phyloP scores from a whole-genome alignment of 306 rosid genomes.

The Gleditsia sinensis region DNA sequence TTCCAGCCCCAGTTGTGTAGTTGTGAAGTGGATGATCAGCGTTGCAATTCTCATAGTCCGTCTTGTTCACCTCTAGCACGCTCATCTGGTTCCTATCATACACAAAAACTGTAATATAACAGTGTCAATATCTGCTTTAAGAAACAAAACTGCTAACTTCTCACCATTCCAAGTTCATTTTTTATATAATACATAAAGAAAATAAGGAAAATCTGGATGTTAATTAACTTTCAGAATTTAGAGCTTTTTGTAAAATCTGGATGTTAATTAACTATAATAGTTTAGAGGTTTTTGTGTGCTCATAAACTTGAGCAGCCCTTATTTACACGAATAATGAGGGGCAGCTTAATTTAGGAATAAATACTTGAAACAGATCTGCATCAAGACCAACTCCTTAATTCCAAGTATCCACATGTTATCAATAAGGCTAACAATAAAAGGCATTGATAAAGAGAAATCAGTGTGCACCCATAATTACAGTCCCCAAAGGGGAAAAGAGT shows the following conservation, averaged over 20 bases:
- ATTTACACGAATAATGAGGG: not conserved
- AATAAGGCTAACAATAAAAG: not conserved
- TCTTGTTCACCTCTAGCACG: constrained; percentile 90
- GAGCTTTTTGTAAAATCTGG: not conserved
- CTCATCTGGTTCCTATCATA: constrained; percentile 87
- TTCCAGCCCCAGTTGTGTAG: constrained; percentile 91
- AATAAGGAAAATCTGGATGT: not conserved
- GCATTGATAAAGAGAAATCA: not conserved
- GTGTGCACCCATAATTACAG: not conserved
- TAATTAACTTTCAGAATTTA: too few relatives aligned
- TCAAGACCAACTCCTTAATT: not conserved
- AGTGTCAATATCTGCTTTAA: not conserved
- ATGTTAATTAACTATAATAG: not conserved
- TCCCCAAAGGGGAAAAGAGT: constrained; percentile 9
- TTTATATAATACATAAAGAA: too few relatives aligned
- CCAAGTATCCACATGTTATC: not conserved
- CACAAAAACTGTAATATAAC: constrained; percentile 63
- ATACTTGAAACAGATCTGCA: constrained; percentile 10
- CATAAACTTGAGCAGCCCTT: constrained; percentile 1
- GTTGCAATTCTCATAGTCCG: constrained; percentile 67
- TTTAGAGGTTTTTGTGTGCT: not conserved
- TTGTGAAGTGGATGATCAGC: constrained; percentile 74
- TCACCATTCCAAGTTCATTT: not conserved
- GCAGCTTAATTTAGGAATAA: not conserved
- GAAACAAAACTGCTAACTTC: not conserved